Evolutionary conservation across 371 early-diverging fungal species (phyloP).

Genomic region (Mortierella sp.): DNA sequence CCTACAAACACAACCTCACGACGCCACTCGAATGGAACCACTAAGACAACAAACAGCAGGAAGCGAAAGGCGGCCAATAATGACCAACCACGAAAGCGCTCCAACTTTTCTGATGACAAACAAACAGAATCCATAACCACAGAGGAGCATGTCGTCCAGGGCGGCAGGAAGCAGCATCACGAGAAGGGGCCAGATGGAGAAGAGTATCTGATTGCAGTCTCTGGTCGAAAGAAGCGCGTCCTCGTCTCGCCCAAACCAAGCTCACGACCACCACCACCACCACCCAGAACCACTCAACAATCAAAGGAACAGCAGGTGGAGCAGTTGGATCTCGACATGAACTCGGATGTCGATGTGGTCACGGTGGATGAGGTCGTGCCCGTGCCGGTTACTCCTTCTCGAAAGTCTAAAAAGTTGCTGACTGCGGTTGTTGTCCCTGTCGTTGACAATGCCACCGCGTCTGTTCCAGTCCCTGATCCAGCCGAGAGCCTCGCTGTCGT

Average conservation of each 20-base stretch:
- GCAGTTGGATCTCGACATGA: slow-evolving; percentile 4
- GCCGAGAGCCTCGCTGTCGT: background rate
- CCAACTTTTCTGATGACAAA: slow-evolving; percentile 11
- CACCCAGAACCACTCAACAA: background rate
- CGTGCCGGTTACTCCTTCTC: no score
- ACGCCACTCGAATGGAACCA: background rate
- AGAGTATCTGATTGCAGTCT: slow-evolving; percentile 6
- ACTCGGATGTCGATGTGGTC: slow-evolving; percentile 4
- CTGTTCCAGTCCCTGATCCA: background rate
- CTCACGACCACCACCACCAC: slow-evolving; percentile 1
- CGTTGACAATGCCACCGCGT: background rate
- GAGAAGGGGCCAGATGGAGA: slow-evolving; percentile 7
- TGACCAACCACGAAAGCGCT: slow-evolving; percentile 7
- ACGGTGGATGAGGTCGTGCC: slow-evolving; percentile 3
- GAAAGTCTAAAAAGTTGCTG: slow-evolving; percentile 10
- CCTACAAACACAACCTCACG: background rate
- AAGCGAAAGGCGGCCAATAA: slow-evolving; percentile 19
- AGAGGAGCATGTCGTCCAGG: no score
- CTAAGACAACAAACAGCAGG: slow-evolving; percentile 3
- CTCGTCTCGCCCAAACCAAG: slow-evolving; percentile 5
- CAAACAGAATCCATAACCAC: no score
- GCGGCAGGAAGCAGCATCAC: slow-evolving; percentile 18
- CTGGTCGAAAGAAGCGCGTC: slow-evolving; percentile 34
- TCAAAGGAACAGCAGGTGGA: background rate
- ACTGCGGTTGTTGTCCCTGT: background rate